Evolutionary conservation across 257 asterid genomes (phyloP).

Genomic region (Solanum medicagineum): DNA sequence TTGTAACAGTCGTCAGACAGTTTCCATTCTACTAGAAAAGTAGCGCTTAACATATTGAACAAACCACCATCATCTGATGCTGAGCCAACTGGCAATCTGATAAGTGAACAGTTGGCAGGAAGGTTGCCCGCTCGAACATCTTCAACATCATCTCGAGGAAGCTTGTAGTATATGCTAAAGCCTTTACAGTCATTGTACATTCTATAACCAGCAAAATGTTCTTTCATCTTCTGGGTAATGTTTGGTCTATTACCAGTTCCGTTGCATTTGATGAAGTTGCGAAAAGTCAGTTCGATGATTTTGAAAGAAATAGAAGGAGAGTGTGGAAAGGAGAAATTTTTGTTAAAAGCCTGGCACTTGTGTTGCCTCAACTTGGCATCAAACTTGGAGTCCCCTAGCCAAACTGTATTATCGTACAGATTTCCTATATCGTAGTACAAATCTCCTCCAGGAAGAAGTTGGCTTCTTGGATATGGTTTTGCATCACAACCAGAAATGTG

Average conservation of each 20-base stretch:
- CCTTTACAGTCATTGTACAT: background rate
- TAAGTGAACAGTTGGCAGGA: background rate
- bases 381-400: accelerated
- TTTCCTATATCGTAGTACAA: background rate
- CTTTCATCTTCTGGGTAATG: background rate
- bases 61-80: background rate
- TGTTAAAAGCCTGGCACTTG: background rate
- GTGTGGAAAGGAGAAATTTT: accelerated
- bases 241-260: background rate
- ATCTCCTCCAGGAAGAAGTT: background rate
- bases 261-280: background rate
- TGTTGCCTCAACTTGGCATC: background rate
- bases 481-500: background rate
- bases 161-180: background rate
- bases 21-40: background rate
- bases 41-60: background rate
- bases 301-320: background rate
- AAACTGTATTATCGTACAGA: accelerated
- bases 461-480: background rate
- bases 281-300: too few relatives aligned
- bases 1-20: background rate
- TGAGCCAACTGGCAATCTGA: background rate
- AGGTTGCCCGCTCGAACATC: background rate
- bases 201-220: background rate
- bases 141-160: accelerated